Evolutionary conservation across 2,329 filamentous ascomycete species (phyloP).

Genomic region (Pseudocercospora musae): DNA sequence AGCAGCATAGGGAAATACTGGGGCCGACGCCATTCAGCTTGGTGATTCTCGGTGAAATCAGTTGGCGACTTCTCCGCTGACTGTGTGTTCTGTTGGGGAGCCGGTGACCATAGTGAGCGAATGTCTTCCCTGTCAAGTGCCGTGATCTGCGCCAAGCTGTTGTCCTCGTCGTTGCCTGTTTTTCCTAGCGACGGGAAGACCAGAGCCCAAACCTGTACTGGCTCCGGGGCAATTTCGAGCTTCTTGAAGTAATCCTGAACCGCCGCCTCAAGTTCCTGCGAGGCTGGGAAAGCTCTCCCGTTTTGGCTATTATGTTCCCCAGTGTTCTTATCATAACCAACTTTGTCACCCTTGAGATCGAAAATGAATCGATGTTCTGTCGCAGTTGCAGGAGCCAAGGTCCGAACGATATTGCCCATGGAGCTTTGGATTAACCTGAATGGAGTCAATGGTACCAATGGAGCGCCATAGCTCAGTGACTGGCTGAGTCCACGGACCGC

Average conservation of each 20-base stretch:
- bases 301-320: background rate
- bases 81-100: background rate
- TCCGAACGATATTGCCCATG: conserved; percentile 74
- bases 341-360: background rate
- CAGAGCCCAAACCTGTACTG: conserved; percentile 70
- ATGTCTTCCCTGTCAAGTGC: background rate
- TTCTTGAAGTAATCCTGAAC: conserved; percentile 59
- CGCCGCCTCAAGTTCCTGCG: conserved; percentile 65
- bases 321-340: background rate
- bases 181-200: conserved; percentile 51
- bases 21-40: background rate
- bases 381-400: background rate
- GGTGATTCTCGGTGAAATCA: background rate
- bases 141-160: background rate
- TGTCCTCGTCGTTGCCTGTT: background rate
- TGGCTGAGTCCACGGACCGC: conserved; percentile 6
- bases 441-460: conserved; percentile 55
- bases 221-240: conserved; percentile 39
- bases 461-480: conserved; percentile 13
- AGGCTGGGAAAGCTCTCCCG: conserved; percentile 53
- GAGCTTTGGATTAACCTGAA: conserved; percentile 62
- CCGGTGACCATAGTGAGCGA: background rate
- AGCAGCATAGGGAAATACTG: background rate
- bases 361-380: background rate
- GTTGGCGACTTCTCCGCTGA: too few species aligned